Evolutionary conservation across 805 yeast species (phyloP), one percentile per base, ranked within the genome.

Genomic region (Kodamaea laetipori): DNA sequence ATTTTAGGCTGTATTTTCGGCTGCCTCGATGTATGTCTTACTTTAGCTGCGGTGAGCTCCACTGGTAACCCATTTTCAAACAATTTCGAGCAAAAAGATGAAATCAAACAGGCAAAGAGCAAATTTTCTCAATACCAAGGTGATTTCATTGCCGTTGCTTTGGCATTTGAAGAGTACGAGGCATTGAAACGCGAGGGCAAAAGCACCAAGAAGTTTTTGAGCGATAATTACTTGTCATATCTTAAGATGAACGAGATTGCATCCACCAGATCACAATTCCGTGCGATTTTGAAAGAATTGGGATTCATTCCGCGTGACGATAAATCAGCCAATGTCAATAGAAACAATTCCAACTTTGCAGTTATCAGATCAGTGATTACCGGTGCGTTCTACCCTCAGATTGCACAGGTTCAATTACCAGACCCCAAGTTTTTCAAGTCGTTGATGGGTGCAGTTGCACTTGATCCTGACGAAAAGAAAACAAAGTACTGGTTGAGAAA

Each of bases 1-100:
- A 80, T 90, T 12, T 77, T 81, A 48, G 90, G 96, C 1, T 80
- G 92, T 33, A 75, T 90, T 4, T 87, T 92, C 60, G 94, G 94
- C 0, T 84, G 94, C 55, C 65, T 90, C 6, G 90, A 87, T 18
- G 66, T 77, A 13, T 84, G 90, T 46, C 69, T 90, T n/a, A 80
- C 94, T 0, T 66, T 88, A n/a, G 92, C 95, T 0, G 80, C 96
- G 0, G 73, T 89, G 2, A 66, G 85, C 31, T 78, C 90, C 11
- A 74, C 82, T 8, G 90, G 94, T 2, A 70, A 80, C 19, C 96
- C 96, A 1, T 87, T 90, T 58, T 60, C 80, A 18, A 76, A 77
- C 35, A 80, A 78, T 30, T 64, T 63, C 25, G 95, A 87, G 9
- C 67, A 77, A 39, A 73, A 92, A 47, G 92, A 84, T 41, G 74